Evolutionary conservation across 2,329 filamentous ascomycete species (phyloP).

Genomic region (Fusarium palustre): DNA sequence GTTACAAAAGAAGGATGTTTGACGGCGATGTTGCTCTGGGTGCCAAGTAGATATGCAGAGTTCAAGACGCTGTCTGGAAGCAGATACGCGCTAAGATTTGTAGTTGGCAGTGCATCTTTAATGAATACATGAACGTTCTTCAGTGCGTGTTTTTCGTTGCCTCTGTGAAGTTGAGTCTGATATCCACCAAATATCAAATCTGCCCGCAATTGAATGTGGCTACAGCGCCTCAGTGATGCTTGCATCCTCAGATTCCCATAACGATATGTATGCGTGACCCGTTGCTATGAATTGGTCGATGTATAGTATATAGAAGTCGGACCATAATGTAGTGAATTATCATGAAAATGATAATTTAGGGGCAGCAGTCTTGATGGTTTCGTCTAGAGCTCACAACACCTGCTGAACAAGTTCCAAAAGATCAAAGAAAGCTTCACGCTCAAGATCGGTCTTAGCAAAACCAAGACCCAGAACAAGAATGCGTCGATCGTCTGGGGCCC

Average conservation of each 20-base stretch:
- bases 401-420: slow-evolving; percentile 72
- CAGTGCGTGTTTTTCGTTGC: background rate
- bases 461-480: slow-evolving; percentile 73
- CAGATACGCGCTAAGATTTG: slow-evolving; percentile 37
- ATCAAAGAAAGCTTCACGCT: slow-evolving; percentile 72
- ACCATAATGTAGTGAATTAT: background rate
- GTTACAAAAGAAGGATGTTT: slow-evolving; percentile 40
- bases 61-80: slow-evolving; percentile 43
- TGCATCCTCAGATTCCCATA: background rate
- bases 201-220: background rate
- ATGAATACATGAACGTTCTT: slow-evolving; percentile 47
- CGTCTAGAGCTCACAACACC: slow-evolving; percentile 57
- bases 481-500: slow-evolving; percentile 72
- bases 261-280: background rate
- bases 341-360: too few species aligned
- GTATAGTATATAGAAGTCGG: background rate
- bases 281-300: background rate
- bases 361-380: background rate
- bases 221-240: too few species aligned
- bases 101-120: slow-evolving; percentile 46
- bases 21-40: slow-evolving; percentile 34
- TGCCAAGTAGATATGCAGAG: slow-evolving; percentile 38
- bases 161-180: background rate
- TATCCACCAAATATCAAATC: too few species aligned
- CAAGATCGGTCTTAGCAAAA: slow-evolving; percentile 61